Conservation (phyloP, 345 rosid species). For the Sisymbrium irio region DNA sequence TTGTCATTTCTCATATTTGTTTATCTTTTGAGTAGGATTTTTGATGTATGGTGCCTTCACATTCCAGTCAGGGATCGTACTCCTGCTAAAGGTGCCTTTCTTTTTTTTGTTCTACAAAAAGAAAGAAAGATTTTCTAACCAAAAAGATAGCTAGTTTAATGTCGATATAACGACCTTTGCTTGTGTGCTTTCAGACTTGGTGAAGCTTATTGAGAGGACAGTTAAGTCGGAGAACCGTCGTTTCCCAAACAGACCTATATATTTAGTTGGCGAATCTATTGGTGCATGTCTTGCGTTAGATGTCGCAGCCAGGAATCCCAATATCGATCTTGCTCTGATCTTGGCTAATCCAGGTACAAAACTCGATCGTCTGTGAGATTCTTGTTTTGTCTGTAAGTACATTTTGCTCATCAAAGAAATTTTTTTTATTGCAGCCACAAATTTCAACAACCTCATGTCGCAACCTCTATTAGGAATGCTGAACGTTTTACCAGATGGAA, state of each 20-base stretch:
- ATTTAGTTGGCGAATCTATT: conserved; percentile 56
- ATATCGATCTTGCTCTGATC: conserved; percentile 48
- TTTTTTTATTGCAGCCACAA: conserved; percentile 49
- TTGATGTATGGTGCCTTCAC: conserved; percentile 70
- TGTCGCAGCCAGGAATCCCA: conserved; percentile 54
- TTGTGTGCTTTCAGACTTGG: conserved; percentile 39
- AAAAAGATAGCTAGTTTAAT: neutral
- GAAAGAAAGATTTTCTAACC: neutral
- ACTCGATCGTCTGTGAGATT: neutral
- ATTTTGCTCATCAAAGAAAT: neutral
- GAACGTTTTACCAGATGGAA: conserved; percentile 40
- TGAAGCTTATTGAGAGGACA: conserved; percentile 49
- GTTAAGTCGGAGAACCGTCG: conserved; percentile 38
- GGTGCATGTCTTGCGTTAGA: conserved; percentile 64
- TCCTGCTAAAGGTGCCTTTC: conserved; percentile 41
- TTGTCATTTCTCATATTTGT: neutral
- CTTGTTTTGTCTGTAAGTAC: neutral
- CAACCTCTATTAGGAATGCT: conserved; percentile 40
- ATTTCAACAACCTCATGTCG: conserved; percentile 43
- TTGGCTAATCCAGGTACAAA: conserved; percentile 58
- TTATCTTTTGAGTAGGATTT: conserved; percentile 44
- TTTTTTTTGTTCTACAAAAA: neutral
- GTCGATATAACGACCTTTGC: neutral
- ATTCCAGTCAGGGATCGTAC: conserved; percentile 64
- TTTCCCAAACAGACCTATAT: conserved; percentile 57